Evolutionary conservation across 208 protist genomes (phyloP).

Genomic region (Lotmaria passim): DNA sequence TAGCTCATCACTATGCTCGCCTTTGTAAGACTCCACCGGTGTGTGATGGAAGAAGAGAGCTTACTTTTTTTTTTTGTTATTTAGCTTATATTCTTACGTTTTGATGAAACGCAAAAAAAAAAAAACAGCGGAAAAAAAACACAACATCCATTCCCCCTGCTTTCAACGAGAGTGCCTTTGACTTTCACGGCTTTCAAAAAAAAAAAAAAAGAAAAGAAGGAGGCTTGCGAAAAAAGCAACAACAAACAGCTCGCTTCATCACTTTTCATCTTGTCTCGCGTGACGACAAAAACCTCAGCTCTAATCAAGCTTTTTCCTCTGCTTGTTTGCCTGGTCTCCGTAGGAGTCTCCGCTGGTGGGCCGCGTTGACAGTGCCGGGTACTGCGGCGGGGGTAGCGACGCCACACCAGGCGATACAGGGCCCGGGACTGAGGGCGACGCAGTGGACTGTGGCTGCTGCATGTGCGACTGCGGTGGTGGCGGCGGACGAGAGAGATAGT

Average conservation of each 20-base stretch:
- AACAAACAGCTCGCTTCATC: too few relatives aligned
- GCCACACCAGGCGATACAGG: neutral
- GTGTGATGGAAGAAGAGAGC: too few relatives aligned
- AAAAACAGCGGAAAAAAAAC: too few relatives aligned
- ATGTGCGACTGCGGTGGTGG: neutral
- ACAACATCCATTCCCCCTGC: too few relatives aligned
- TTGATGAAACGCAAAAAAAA: too few relatives aligned
- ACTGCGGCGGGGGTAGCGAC: neutral
- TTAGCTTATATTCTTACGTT: too few relatives aligned
- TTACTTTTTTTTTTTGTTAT: neutral
- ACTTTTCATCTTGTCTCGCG: too few relatives aligned
- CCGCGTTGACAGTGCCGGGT: neutral
- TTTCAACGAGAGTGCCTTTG: neutral
- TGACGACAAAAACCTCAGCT: too few relatives aligned
- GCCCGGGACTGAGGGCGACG: neutral
- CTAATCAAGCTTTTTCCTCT: neutral
- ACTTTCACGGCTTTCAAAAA: neutral
- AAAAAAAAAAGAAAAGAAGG: neutral
- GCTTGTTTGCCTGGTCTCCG: neutral
- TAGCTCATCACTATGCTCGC: too few relatives aligned
- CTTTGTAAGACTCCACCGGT: too few relatives aligned
- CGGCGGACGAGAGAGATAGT: constrained; percentile 16
- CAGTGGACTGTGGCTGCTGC: neutral
- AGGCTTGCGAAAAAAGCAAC: neutral
- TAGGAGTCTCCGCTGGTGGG: neutral